phyloP scores from a whole-genome alignment of 176 grass and related monocot species.

The Calamus simplicifolius region DNA sequence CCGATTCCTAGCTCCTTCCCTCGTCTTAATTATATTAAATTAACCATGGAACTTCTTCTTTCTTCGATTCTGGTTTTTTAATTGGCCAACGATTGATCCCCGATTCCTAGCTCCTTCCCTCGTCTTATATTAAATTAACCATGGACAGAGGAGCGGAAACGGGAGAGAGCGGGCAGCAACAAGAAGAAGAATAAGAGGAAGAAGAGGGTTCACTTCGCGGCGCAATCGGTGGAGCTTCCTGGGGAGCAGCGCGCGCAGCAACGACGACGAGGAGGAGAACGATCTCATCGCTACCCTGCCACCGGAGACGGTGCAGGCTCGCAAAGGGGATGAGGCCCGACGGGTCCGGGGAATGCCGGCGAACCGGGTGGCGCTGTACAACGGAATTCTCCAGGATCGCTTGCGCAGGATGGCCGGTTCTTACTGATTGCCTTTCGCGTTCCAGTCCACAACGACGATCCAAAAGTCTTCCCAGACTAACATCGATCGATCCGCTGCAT shows the following conservation, averaged over 20 bases:
- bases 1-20: background rate
- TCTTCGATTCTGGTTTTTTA: background rate
- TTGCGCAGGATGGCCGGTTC: constrained; percentile 45
- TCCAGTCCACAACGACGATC: too few species aligned
- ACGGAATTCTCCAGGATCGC: constrained; percentile 65
- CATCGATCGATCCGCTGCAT: too few species aligned
- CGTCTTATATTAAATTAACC: background rate
- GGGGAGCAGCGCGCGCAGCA: constrained; percentile 1
- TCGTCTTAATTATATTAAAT: background rate
- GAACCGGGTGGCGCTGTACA: constrained; percentile 75
- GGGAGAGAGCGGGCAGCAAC: constrained; percentile 20
- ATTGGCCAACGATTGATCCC: background rate
- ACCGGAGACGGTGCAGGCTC: background rate
- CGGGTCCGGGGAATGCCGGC: constrained; percentile 47
- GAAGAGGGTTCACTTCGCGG: constrained; percentile 84
- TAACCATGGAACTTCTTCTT: too few species aligned
- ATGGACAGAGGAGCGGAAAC: constrained; percentile 46
- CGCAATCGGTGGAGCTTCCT: constrained; percentile 34
- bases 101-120: background rate
- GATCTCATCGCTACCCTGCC: background rate
- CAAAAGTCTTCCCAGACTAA: too few species aligned
- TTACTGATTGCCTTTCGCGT: constrained; percentile 30
- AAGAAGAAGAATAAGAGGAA: constrained; percentile 16
- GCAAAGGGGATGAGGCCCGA: background rate
- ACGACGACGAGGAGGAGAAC: background rate